Evolutionary conservation across 2,329 filamentous ascomycete genomes (phyloP).

Genomic region (Clonostachys solani): DNA sequence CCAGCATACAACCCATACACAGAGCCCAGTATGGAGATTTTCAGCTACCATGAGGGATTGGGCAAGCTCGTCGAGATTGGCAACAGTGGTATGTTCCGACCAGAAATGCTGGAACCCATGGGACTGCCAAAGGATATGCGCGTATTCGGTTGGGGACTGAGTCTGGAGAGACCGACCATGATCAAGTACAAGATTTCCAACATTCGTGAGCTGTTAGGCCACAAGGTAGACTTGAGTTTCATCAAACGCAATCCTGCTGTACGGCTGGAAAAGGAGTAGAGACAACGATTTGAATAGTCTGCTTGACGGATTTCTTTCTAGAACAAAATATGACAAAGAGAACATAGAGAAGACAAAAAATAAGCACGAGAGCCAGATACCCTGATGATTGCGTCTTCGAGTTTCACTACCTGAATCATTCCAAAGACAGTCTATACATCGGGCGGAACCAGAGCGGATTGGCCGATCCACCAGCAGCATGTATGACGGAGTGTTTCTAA

Average conservation of each 20-base stretch:
- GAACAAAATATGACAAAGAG: neutral
- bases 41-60: conserved; percentile 86
- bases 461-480: too few relatives aligned
- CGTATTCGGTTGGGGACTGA: conserved; percentile 92
- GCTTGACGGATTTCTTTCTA: too few relatives aligned
- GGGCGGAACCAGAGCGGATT: too few relatives aligned
- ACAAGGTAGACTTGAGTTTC: conserved; percentile 93
- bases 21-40: conserved; percentile 97
- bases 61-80: conserved; percentile 95
- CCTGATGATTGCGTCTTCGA: neutral
- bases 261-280: conserved; percentile 76
- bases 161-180: conserved; percentile 93
- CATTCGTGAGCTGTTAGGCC: conserved; percentile 86
- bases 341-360: neutral
- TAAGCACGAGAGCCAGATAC: neutral
- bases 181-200: conserved; percentile 90
- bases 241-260: conserved; percentile 90
- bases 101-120: conserved; percentile 96
- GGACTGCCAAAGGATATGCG: conserved; percentile 86
- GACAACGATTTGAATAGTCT: neutral
- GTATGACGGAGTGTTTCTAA: too few relatives aligned
- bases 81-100: conserved; percentile 97
- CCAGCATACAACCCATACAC: conserved; percentile 92
- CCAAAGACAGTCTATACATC: too few relatives aligned
- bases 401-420: too few relatives aligned